A percentile compares a stretch with the other conserved stretches of the same genome.
These are phyloP conservation scores for Pseudocercospora crystallina DNA, from an alignment of 2,329 filamentous ascomycete species.

Conservation along the genomic window DNA sequence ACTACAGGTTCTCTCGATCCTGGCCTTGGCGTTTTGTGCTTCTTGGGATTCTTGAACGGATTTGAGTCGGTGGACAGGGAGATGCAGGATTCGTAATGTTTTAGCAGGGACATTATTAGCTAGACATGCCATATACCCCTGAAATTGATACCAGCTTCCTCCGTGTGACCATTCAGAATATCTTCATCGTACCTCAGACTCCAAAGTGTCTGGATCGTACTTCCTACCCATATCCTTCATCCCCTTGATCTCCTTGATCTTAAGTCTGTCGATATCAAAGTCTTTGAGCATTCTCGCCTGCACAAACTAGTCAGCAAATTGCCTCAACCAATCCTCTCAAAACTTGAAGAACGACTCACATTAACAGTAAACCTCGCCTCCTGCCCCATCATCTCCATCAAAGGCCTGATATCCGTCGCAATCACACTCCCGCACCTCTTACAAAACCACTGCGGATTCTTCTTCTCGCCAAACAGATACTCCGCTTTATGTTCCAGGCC, in stretches of 20 bases:
- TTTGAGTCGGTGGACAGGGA: slow-evolving; percentile 83
- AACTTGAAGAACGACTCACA: slow-evolving; percentile 24
- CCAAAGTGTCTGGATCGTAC: slow-evolving; percentile 10
- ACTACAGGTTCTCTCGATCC: slow-evolving; percentile 85
- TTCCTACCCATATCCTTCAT: slow-evolving; percentile 21
- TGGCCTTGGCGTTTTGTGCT: slow-evolving; percentile 81
- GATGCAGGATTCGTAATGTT: slow-evolving; percentile 51
- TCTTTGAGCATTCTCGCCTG: slow-evolving; percentile 30
- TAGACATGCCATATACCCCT: too few relatives aligned
- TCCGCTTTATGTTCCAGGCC: slow-evolving; percentile 22
- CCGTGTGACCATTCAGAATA: neutral
- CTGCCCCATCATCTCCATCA: slow-evolving; percentile 18
- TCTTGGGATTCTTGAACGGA: slow-evolving; percentile 83
- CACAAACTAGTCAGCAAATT: slow-evolving; percentile 10
- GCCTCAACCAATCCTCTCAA: slow-evolving; percentile 17
- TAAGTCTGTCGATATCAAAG: slow-evolving; percentile 22
- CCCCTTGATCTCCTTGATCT: slow-evolving; percentile 10
- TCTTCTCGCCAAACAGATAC: slow-evolving; percentile 22
- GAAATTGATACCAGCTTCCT: too few relatives aligned
- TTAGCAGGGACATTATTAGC: too few relatives aligned
- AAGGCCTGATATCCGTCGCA: slow-evolving; percentile 21
- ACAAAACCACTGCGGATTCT: slow-evolving; percentile 28
- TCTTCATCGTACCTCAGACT: neutral
- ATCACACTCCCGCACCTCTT: slow-evolving; percentile 23
- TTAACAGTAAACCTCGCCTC: slow-evolving; percentile 25